Evolutionary conservation across 345 rosid species (phyloP).

Genomic region (Populus euphratica): DNA sequence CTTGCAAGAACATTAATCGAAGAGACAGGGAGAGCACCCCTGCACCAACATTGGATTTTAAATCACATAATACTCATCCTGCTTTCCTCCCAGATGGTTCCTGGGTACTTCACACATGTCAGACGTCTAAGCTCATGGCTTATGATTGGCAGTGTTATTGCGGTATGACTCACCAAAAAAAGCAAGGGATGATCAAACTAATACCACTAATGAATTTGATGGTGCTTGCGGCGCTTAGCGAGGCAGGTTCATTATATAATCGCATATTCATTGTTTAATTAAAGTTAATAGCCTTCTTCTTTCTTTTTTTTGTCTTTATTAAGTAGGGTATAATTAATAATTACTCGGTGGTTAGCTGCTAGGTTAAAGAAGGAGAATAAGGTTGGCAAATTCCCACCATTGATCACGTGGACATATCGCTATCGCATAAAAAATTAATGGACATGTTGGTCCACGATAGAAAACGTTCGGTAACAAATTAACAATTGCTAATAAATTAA

Average conservation of each 20-base stretch:
- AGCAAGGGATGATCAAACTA: not conserved
- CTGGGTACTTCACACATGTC: not conserved
- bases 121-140: not conserved
- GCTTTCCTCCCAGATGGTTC: too few species aligned
- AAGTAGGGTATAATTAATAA: not conserved
- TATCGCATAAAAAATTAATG: conserved; percentile 23
- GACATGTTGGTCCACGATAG: conserved; percentile 19
- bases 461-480: conserved; percentile 12
- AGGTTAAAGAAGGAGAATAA: not conserved
- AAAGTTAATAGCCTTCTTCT: not conserved
- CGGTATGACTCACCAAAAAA: conserved; percentile 27
- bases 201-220: not conserved
- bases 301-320: not conserved
- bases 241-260: conserved; percentile 7
- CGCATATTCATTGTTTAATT: conserved; percentile 1
- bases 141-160: conserved; percentile 27
- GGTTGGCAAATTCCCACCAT: conserved; percentile 38
- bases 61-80: not conserved
- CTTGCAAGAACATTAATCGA: too few species aligned
- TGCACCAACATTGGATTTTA: not conserved
- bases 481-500: too few species aligned
- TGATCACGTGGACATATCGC: conserved; percentile 31
- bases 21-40: not conserved
- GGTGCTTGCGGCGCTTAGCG: conserved; percentile 11
- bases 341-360: conserved; percentile 5